Percentiles rank a stretch among this genome's conserved stretches.
These are phyloP conservation scores for Tephrocybe sp. DNA, from an alignment of 768 basidiomycete species.

Conservation along the genomic window DNA sequence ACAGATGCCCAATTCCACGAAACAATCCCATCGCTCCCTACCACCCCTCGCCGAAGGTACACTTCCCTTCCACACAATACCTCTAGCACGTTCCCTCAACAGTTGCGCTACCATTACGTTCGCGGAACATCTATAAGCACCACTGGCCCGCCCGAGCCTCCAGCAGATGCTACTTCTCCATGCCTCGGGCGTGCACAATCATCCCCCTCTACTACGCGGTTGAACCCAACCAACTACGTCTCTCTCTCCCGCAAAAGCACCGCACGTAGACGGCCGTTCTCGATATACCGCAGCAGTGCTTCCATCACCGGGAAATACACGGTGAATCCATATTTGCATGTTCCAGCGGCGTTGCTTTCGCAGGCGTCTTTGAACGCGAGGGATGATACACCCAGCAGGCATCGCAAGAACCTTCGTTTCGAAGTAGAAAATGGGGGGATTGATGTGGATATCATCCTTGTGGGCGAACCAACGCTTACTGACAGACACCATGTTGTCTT, in stretches of 20 bases:
- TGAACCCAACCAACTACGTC: conserved; percentile 31
- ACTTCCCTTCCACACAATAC: conserved; percentile 8
- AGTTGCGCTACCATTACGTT: conserved; percentile 12
- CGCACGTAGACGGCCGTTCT: conserved; percentile 14
- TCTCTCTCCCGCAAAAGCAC: conserved; percentile 30
- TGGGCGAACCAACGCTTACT: conserved; percentile 17
- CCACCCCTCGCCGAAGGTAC: conserved; percentile 3
- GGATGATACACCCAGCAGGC: conserved; percentile 18
- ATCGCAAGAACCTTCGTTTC: conserved; percentile 39
- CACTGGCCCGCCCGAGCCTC: not conserved
- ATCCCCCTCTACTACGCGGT: conserved; percentile 1
- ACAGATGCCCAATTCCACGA: conserved; percentile 4
- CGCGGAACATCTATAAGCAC: conserved; percentile 11
- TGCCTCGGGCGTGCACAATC: not conserved
- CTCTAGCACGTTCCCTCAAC: conserved; percentile 6
- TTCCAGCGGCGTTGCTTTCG: conserved; percentile 37
- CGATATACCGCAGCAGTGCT: conserved; percentile 18
- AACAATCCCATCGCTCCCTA: not conserved
- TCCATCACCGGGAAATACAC: conserved; percentile 36
- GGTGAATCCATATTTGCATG: conserved; percentile 40
- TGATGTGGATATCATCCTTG: conserved; percentile 41
- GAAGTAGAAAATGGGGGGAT: conserved; percentile 41
- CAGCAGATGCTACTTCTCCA: not conserved
- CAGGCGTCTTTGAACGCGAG: conserved; percentile 16
- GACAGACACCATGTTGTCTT: conserved; percentile 4